phyloP scores from a whole-genome alignment of 2,329 filamentous ascomycete genomes.

The Phialophora verrucosa region DNA sequence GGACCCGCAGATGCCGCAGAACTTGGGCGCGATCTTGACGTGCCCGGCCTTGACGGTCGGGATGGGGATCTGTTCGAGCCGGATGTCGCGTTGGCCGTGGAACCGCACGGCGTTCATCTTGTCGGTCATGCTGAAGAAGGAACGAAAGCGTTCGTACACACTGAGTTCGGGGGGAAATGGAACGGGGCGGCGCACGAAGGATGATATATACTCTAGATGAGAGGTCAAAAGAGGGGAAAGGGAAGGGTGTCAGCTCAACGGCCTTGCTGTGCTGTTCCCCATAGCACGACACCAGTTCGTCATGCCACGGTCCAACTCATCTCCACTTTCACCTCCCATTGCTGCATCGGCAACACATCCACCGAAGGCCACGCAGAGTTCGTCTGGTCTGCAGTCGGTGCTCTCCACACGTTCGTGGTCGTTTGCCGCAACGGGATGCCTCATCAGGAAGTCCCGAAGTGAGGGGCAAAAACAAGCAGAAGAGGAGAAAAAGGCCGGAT shows the following conservation, averaged over 20 bases:
- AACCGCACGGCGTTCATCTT: slow-evolving; percentile 56
- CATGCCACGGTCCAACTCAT: not conserved
- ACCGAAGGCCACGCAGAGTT: not conserved
- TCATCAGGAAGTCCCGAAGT: slow-evolving; percentile 22
- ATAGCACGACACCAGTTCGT: not conserved
- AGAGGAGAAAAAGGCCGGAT: slow-evolving; percentile 1
- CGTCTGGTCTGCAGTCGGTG: not conserved
- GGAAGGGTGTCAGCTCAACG: not conserved
- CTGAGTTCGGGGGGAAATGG: too few relatives aligned
- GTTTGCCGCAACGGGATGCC: slow-evolving; percentile 21
- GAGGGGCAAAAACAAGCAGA: slow-evolving; percentile 19
- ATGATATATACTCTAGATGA: too few relatives aligned
- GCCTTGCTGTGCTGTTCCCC: not conserved
- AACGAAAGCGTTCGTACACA: too few relatives aligned
- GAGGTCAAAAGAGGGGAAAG: not conserved
- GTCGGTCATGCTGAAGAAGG: slow-evolving; percentile 16
- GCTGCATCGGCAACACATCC: not conserved
- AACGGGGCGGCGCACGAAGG: too few relatives aligned
- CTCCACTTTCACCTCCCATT: not conserved
- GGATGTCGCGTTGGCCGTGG: slow-evolving; percentile 52
- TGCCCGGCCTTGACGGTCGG: slow-evolving; percentile 49
- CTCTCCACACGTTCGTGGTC: slow-evolving; percentile 4
- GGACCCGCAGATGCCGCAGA: slow-evolving; percentile 43
- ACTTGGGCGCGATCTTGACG: slow-evolving; percentile 47
- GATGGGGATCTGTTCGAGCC: slow-evolving; percentile 51